phyloP scores from a whole-genome alignment of 2,329 filamentous ascomycete species.

The Daldinia sp. region DNA sequence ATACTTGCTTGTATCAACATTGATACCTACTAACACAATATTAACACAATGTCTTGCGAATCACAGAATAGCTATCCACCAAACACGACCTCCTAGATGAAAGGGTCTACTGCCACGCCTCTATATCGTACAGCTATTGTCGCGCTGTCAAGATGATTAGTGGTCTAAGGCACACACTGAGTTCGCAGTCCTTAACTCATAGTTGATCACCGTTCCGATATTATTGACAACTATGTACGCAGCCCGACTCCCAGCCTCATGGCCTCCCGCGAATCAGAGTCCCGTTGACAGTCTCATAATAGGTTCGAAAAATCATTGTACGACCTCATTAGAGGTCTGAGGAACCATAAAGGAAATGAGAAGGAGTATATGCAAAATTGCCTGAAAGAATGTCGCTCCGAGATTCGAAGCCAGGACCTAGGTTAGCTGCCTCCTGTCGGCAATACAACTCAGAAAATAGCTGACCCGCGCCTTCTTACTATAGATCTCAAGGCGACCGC shows the following conservation, averaged over 20 bases:
- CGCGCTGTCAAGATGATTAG: slow-evolving; percentile 39
- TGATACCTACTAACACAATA: background rate
- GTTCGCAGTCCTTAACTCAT: slow-evolving; percentile 35
- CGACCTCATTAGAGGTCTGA: slow-evolving; percentile 95
- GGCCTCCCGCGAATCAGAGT: background rate
- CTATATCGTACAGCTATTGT: slow-evolving; percentile 14
- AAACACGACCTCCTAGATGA: slow-evolving; percentile 27
- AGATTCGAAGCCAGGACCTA: slow-evolving; percentile 95
- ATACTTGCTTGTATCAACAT: slow-evolving; percentile 17
- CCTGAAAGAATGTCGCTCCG: slow-evolving; percentile 92
- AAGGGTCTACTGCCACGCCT: slow-evolving; percentile 10
- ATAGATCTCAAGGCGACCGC: slow-evolving; percentile 95
- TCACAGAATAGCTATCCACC: slow-evolving; percentile 3
- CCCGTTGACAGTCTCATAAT: slow-evolving; percentile 44
- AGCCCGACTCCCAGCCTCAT: slow-evolving; percentile 6
- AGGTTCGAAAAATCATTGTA: slow-evolving; percentile 99
- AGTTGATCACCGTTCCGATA: slow-evolving; percentile 37
- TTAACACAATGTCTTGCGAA: background rate
- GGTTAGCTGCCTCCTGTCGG: slow-evolving; percentile 62
- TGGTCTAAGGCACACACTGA: slow-evolving; percentile 18
- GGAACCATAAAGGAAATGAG: slow-evolving; percentile 95
- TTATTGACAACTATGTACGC: slow-evolving; percentile 48
- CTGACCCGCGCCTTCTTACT: slow-evolving; percentile 36
- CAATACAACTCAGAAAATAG: slow-evolving; percentile 9
- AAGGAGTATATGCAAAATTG: slow-evolving; percentile 94